phyloP scores from a whole-genome alignment of 768 basidiomycete genomes.

The Rhodotorula sphaerocarpa region DNA sequence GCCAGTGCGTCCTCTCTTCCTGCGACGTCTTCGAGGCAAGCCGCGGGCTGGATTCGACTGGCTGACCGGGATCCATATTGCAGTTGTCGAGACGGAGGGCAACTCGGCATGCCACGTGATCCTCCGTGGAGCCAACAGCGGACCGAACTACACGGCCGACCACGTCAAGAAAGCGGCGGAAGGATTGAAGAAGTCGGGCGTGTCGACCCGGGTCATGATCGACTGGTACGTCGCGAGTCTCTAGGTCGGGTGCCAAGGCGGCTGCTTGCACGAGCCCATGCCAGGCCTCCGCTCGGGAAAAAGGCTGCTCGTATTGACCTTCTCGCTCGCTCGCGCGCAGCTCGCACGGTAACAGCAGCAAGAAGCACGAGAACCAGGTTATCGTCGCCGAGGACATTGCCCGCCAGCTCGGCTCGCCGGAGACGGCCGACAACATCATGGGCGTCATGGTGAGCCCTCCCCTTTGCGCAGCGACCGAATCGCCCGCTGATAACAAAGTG shows the following conservation, averaged over 20 bases:
- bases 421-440: slow-evolving; percentile 60
- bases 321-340: slow-evolving; percentile 56
- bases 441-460: slow-evolving; percentile 98
- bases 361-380: slow-evolving; percentile 79
- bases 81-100: slow-evolving; percentile 86
- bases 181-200: slow-evolving; percentile 68
- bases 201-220: slow-evolving; percentile 80
- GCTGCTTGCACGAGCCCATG: neutral
- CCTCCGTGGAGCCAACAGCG: slow-evolving; percentile 76
- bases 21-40: no score
- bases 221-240: slow-evolving; percentile 25
- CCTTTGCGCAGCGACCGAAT: no score
- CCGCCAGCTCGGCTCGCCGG: slow-evolving; percentile 42
- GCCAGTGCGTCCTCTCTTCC: slow-evolving; percentile 49
- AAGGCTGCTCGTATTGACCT: no score
- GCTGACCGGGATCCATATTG: neutral
- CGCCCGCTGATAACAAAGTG: neutral
- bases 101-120: slow-evolving; percentile 88
- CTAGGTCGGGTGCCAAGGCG: neutral
- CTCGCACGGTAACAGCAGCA: slow-evolving; percentile 90
- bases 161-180: slow-evolving; percentile 66
- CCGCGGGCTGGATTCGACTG: no score
- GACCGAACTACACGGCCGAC: slow-evolving; percentile 79
- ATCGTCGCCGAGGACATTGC: slow-evolving; percentile 87
- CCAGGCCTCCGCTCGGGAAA: no score